Evolutionary conservation across 345 rosid genomes (phyloP), one percentile per base, ranked within the genome.

Genomic region (Populus alba): DNA sequence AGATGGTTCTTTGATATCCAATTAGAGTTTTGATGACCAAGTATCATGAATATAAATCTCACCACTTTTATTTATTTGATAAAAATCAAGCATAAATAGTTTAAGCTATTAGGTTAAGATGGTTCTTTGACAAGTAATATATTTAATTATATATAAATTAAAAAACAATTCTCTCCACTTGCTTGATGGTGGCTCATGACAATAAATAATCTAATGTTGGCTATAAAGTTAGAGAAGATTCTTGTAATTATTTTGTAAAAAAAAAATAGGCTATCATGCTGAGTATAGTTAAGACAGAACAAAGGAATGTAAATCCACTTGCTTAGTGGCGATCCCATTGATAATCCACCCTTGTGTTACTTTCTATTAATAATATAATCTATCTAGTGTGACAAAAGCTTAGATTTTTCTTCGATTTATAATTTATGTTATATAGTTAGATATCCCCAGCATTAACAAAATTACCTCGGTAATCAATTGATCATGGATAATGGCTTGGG

Each of bases 271-370:
- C 0, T 68, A 41, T 79, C 7, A 69, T 35, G 68, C 74, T 81
- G 82, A 80, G 85, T 84, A 76, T 31, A 51, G 27, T 61, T 49
- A 77, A 66, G 85, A 82, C 73, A 80, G 13, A 66, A 71, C 11
- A 18, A 79, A 82, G 78, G 72, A 38, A 79, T 71, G 68, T 67
- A 76, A 69, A 84, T 75, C 83, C 86, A 82, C 88, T 87, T 79
- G 77, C 53, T 79, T 74, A 79, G 88, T 87, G 88, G 82, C 62
- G 68, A 37, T 77, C 85, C 87, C 82, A 71, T 61, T 51, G 69
- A 77, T 70, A 47, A 79, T 85, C 83, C 87, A 69, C 77, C 72
- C 75, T 59, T 2, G 18, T 5, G 10, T 45, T 69, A 31, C 69
- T 49, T 72, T 79, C 47, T 15, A 25, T 1, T 47, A 23, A 61